Evolutionary conservation across 2,329 filamentous ascomycete species (phyloP).

Genomic region (Talaromyces piceae): DNA sequence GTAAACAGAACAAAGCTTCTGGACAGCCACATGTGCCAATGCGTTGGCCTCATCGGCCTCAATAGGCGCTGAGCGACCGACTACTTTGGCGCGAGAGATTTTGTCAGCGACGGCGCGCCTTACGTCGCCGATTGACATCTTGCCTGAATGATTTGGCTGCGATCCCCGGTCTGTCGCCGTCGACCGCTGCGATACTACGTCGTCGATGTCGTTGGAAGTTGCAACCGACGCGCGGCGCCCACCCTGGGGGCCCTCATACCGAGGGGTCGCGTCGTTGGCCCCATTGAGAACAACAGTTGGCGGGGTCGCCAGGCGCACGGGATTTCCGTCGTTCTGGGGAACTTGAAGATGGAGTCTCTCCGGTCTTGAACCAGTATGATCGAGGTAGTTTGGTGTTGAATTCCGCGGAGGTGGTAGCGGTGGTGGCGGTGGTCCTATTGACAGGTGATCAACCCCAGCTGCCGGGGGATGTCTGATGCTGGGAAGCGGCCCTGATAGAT

Average conservation of each 20-base stretch:
- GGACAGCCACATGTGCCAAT: conserved; percentile 26
- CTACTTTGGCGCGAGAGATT: conserved; percentile 23
- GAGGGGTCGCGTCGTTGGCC: conserved; percentile 10
- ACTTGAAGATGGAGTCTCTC: conserved; percentile 38
- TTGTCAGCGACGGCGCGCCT: conserved; percentile 24
- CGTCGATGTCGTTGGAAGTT: conserved; percentile 13
- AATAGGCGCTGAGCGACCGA: conserved; percentile 22
- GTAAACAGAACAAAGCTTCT: conserved; percentile 23
- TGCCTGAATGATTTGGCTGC: conserved; percentile 13
- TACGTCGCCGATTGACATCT: conserved; percentile 24
- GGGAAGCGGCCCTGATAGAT: conserved; percentile 37
- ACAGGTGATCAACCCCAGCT: conserved; percentile 35
- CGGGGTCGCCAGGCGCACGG: conserved; percentile 37
- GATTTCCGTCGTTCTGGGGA: conserved; percentile 31
- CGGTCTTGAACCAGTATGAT: conserved; percentile 16
- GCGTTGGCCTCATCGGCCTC: conserved; percentile 23
- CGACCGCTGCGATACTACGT: conserved; percentile 21
- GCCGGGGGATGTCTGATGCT: conserved; percentile 33
- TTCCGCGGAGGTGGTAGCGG: conserved; percentile 11
- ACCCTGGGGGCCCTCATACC: neutral
- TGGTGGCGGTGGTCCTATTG: conserved; percentile 14
- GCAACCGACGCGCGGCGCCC: conserved; percentile 9
- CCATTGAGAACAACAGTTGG: conserved; percentile 35
- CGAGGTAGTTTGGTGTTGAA: neutral
- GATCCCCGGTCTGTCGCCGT: conserved; percentile 1